A percentile compares a stretch with the other conserved stretches of the same genome.
These are phyloP conservation scores for Clathrospora elynae DNA, from an alignment of 2,329 filamentous ascomycete genomes.

Conservation along the genomic window DNA sequence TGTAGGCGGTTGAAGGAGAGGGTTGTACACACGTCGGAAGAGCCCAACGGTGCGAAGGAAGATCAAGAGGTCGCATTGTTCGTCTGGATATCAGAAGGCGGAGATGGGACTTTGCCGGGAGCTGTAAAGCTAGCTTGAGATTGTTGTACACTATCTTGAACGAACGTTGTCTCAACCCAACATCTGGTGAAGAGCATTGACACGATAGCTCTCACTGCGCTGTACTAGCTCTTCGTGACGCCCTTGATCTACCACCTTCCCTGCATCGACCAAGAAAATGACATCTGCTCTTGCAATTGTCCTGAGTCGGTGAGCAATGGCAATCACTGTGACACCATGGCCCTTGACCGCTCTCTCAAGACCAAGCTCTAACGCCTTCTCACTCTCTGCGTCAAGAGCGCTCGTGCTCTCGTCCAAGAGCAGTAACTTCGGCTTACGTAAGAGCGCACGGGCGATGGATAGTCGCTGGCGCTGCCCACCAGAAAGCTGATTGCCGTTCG, in stretches of 20 bases:
- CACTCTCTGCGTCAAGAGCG: slow-evolving; percentile 51
- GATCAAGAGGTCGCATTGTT: slow-evolving; percentile 20
- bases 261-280: slow-evolving; percentile 56
- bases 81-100: slow-evolving; percentile 25
- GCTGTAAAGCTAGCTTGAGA: slow-evolving; percentile 18
- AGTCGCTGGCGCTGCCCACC: slow-evolving; percentile 52
- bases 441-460: slow-evolving; percentile 51
- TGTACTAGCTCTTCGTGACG: slow-evolving; percentile 56
- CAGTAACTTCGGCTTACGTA: slow-evolving; percentile 51
- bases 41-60: slow-evolving; percentile 13
- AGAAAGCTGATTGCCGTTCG: slow-evolving; percentile 49
- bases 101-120: slow-evolving; percentile 16
- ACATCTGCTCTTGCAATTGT: slow-evolving; percentile 52
- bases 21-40: slow-evolving; percentile 48
- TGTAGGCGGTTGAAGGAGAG: slow-evolving; percentile 51
- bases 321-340: slow-evolving; percentile 49
- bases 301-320: slow-evolving; percentile 52
- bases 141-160: slow-evolving; percentile 9
- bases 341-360: slow-evolving; percentile 47
- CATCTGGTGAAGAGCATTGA: slow-evolving; percentile 58
- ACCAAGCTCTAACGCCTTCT: slow-evolving; percentile 48
- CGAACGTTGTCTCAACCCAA: slow-evolving; percentile 41
- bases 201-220: slow-evolving; percentile 56
- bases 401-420: slow-evolving; percentile 52
- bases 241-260: slow-evolving; percentile 55